A percentile compares a stretch with the other conserved stretches of the same genome.
phyloP scores from a whole-genome alignment of 805 yeast species.

The Candida ficus region DNA sequence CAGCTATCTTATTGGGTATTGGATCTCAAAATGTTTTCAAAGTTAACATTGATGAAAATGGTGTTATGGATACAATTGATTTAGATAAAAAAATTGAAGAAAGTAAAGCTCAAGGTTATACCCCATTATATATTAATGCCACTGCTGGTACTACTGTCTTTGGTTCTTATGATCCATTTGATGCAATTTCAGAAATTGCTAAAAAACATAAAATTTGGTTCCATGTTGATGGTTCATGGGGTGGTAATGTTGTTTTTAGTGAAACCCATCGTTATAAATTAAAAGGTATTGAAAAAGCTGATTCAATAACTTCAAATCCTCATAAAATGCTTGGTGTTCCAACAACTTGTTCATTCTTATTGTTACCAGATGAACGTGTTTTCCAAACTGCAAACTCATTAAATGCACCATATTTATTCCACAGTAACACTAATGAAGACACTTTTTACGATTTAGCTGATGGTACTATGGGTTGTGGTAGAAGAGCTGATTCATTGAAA shows the following conservation, averaged over 20 bases:
- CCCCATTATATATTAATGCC: constrained; percentile 72
- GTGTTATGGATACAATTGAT: constrained; percentile 47
- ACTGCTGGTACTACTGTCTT: constrained; percentile 90
- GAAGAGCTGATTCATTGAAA: constrained; percentile 78
- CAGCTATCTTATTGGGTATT: constrained; percentile 70
- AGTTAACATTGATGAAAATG: constrained; percentile 50
- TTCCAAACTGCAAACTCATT: constrained; percentile 73
- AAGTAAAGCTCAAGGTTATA: constrained; percentile 48
- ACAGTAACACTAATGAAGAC: constrained; percentile 45
- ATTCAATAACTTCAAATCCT: constrained; percentile 77
- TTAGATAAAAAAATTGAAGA: constrained; percentile 41
- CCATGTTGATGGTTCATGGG: constrained; percentile 90
- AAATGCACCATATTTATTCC: constrained; percentile 78
- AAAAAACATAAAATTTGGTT: constrained; percentile 59
- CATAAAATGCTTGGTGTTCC: constrained; percentile 91
- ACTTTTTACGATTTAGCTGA: constrained; percentile 72
- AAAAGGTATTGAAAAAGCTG: constrained; percentile 59
- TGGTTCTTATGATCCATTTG: constrained; percentile 74
- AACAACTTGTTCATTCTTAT: constrained; percentile 64
- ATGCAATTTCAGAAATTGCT: constrained; percentile 48
- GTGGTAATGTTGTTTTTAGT: constrained; percentile 77
- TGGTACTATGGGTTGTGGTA: constrained; percentile 90
- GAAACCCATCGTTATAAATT: constrained; percentile 38
- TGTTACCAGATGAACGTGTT: constrained; percentile 60
- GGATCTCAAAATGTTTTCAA: constrained; percentile 62